These are phyloP conservation scores for Marvania coccoides DNA, from an alignment of 139 green algal genomes.

Conservation along the genomic window DNA sequence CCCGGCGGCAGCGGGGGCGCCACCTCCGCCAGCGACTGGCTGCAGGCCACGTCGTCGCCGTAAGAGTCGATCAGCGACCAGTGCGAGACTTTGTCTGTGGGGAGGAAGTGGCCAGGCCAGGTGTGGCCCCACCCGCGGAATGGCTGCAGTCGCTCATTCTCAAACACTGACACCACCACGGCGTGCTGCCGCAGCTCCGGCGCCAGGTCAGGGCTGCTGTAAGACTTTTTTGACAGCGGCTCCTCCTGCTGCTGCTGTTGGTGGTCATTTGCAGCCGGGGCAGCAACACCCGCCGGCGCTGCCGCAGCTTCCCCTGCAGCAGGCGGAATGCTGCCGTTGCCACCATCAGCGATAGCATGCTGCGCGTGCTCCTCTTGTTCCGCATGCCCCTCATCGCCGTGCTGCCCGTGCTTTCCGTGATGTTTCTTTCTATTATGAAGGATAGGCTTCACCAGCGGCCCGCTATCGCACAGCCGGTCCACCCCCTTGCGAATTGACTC, in stretches of 20 bases:
- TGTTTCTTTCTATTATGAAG: not conserved
- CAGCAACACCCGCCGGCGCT: not conserved
- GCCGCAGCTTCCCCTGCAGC: not conserved
- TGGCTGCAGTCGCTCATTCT: conserved; percentile 81
- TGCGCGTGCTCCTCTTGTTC: not conserved
- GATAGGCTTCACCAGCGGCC: too few relatives aligned
- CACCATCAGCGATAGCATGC: not conserved
- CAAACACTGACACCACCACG: conserved; percentile 71
- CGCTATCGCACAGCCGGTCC: too few relatives aligned
- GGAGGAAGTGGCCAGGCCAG: conserved; percentile 84
- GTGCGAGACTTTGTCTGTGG: conserved; percentile 63
- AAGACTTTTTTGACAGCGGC: not conserved
- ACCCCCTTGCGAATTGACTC: not conserved
- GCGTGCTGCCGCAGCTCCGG: not conserved
- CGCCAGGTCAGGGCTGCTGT: not conserved
- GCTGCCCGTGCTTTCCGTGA: not conserved
- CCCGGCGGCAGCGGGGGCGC: conserved; percentile 11
- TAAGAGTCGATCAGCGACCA: conserved; percentile 36
- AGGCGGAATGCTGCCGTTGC: not conserved
- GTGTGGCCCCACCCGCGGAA: conserved; percentile 76
- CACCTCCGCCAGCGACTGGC: conserved; percentile 4
- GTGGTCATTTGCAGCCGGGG: too few relatives aligned
- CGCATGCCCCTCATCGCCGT: not conserved
- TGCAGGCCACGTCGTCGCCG: not conserved
- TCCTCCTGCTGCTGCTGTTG: too few relatives aligned